Conservation (phyloP, 768 basidiomycete genomes). For the Amanita thiersii region DNA sequence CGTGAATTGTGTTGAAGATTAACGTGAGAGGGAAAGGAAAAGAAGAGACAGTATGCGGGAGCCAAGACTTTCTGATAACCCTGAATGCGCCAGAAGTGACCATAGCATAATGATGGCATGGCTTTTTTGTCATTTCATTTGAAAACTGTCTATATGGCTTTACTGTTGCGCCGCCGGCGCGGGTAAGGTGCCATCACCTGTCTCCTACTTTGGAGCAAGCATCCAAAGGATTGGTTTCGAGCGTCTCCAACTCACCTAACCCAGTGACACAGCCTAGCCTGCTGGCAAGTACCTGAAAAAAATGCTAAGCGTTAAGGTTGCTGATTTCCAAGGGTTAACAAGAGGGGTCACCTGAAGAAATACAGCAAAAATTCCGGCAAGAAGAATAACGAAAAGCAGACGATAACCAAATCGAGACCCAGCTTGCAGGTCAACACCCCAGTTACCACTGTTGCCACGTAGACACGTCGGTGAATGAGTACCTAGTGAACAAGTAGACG, state of each 20-base stretch:
- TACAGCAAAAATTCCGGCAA: conserved; percentile 77
- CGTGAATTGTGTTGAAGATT: background rate
- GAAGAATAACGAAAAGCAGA: conserved; percentile 76
- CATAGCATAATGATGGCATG: no score
- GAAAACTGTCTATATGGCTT: no score
- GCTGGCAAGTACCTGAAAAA: conserved; percentile 58
- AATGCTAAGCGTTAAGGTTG: no score
- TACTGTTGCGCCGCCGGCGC: no score
- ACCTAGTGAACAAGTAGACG: background rate
- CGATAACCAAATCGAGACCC: conserved; percentile 82
- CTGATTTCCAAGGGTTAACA: background rate
- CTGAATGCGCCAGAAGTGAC: no score
- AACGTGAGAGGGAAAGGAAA: background rate
- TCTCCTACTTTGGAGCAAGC: background rate
- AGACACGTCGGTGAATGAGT: conserved; percentile 6
- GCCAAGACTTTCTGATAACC: no score
- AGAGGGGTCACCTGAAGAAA: conserved; percentile 58
- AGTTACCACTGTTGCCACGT: conserved; percentile 58
- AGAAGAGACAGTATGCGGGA: background rate
- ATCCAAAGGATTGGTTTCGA: conserved; percentile 4
- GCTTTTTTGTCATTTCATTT: no score
- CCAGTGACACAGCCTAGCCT: conserved; percentile 80
- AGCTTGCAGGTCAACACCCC: conserved; percentile 86
- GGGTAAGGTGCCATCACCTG: no score
- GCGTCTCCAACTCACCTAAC: conserved; percentile 41